Evolutionary conservation across 2,329 filamentous ascomycete genomes (phyloP).

Genomic region (Myriosclerotinia duriaeana): DNA sequence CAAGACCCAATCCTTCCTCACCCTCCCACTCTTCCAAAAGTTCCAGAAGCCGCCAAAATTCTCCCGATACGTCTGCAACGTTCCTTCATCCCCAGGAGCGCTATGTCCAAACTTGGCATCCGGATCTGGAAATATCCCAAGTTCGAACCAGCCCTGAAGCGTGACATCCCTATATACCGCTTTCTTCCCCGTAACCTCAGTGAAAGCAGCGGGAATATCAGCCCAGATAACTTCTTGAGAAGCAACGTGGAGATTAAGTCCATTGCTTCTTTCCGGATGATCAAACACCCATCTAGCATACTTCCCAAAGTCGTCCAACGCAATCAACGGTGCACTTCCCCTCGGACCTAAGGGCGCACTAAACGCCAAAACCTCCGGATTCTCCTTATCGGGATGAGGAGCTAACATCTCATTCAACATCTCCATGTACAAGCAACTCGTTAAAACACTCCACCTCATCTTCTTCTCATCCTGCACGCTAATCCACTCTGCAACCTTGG

Average conservation of each 20-base stretch:
- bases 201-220: slow-evolving; percentile 28
- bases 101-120: slow-evolving; percentile 31
- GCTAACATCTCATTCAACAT: slow-evolving; percentile 34
- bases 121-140: slow-evolving; percentile 24
- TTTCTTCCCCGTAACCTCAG: slow-evolving; percentile 29
- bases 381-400: slow-evolving; percentile 24
- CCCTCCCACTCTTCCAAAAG: slow-evolving; percentile 29
- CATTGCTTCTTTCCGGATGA: slow-evolving; percentile 30
- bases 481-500: slow-evolving; percentile 37
- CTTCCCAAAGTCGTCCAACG: slow-evolving; percentile 34
- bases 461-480: slow-evolving; percentile 27
- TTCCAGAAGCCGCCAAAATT: slow-evolving; percentile 34
- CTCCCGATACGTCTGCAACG: slow-evolving; percentile 29
- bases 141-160: slow-evolving; percentile 30
- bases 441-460: slow-evolving; percentile 36
- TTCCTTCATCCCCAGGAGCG: slow-evolving; percentile 25
- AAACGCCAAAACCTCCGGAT: slow-evolving; percentile 27
- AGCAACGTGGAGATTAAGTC: slow-evolving; percentile 34
- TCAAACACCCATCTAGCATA: slow-evolving; percentile 38
- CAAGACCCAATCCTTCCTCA: slow-evolving; percentile 30
- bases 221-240: slow-evolving; percentile 34
- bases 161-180: slow-evolving; percentile 29
- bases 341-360: slow-evolving; percentile 28
- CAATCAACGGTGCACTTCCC: slow-evolving; percentile 31
- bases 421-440: slow-evolving; percentile 41